These are phyloP conservation scores for Chloris gayana DNA, from an alignment of 176 grass and related monocot species.

Conservation along the genomic window DNA sequence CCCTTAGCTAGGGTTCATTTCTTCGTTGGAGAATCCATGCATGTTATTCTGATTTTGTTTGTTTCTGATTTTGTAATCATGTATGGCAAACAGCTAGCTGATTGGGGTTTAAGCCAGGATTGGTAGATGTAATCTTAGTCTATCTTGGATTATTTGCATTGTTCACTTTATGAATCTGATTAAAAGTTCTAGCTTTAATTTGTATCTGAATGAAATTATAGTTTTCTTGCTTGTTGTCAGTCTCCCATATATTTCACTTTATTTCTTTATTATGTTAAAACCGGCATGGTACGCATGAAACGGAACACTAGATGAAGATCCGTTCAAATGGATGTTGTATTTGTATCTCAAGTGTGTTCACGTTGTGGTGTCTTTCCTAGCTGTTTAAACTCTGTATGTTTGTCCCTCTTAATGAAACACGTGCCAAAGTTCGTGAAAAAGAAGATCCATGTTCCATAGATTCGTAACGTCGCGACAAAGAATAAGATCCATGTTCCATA, in stretches of 20 bases:
- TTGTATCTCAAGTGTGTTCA: too few species aligned
- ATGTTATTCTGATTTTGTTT: neutral
- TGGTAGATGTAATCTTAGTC: conserved; percentile 15
- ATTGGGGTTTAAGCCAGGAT: conserved; percentile 20
- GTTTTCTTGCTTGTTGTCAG: neutral
- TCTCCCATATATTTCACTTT: neutral
- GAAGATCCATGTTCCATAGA: too few species aligned
- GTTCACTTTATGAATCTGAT: neutral
- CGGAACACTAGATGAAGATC: neutral
- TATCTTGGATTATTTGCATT: neutral
- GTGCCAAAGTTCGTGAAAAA: too few species aligned
- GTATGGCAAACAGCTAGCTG: neutral
- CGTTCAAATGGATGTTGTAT: too few species aligned
- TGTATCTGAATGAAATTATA: neutral
- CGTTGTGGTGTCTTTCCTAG: neutral
- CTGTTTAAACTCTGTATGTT: neutral
- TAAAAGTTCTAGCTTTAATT: neutral
- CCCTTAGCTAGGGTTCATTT: conserved; percentile 10
- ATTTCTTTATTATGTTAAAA: neutral
- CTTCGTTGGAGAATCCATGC: neutral
- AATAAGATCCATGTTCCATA: too few species aligned
- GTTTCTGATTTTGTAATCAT: neutral
- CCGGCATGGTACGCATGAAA: neutral
- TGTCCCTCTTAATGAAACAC: too few species aligned
- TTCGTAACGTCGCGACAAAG: too few species aligned